Base-by-base conservation (phyloP, 768 basidiomycete genomes). In the Russula ochroleuca region DNA sequence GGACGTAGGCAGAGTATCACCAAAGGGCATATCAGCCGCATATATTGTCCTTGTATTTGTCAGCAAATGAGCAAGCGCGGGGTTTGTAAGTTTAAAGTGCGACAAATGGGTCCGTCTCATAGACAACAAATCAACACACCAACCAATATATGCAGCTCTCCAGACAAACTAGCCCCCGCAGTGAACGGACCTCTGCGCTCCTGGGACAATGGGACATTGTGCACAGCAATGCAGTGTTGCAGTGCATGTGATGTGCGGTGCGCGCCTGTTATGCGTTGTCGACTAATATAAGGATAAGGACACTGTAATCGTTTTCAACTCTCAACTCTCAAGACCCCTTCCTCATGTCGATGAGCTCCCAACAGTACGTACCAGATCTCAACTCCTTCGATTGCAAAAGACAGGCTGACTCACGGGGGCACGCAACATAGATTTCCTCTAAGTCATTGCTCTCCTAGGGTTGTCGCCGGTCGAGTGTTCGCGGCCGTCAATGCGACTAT, bases 181-280 rank as follows among this genome's bases (percentile, higher is more conserved):
- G 21, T 19, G 45, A 13, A 37, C n/a, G 4, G 59, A 37, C 28
- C 31, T 23, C 9, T 28, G 19, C 51, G 17, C 17, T 33, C 28
- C 3, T 43, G 13, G 50, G n/a, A 15, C 33, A 14, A 45, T 15
- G 59, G 23, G 15, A n/a, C 33, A 5, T 35, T 60, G 17, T 21
- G 31, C 51, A 23, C 60, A 53, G 51, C 51, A 37, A 47, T 53
- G 62, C 57, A 5, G 38, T 63, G 57, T 43, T 23, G n/a, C 51
- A 3, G 57, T 47, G 57, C 62, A 63, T 63, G 62, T 63, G 62
- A 59, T 41, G 62, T 63, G 62, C 56, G 31, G 59, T 51, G 59
- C 58, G 37, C 57, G 45, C 35, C 10, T 58, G 33, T 48, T 33
- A 31, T 17, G 21, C 33, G 23, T 19, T 31, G 43, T n/a, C 41